phyloP scores from a whole-genome alignment of 257 asterid species.

The Anisodus tanguticus region DNA sequence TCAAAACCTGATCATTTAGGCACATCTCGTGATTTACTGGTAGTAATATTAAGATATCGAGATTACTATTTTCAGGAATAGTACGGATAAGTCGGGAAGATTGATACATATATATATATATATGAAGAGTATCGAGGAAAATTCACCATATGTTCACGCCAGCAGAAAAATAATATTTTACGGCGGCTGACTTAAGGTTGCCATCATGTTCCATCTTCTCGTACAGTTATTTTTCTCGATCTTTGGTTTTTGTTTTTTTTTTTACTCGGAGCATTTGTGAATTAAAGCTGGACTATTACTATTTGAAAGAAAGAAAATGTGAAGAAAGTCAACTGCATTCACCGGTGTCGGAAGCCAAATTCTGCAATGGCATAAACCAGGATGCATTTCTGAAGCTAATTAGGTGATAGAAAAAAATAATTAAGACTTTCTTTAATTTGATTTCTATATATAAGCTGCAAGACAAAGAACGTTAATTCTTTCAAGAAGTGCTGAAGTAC shows the following conservation, averaged over 20 bases:
- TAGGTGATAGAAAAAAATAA: not conserved
- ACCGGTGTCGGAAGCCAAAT: slow-evolving; percentile 29
- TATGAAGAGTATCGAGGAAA: slow-evolving; percentile 24
- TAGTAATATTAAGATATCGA: no score
- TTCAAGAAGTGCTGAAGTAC: no score
- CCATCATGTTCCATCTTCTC: slow-evolving; percentile 45
- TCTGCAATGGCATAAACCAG: not conserved
- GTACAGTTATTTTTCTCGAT: slow-evolving; percentile 30
- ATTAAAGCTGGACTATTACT: slow-evolving; percentile 19
- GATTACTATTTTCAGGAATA: no score
- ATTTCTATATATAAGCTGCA: no score
- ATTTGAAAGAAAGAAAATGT: slow-evolving; percentile 12
- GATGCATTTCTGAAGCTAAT: no score
- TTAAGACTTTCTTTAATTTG: no score
- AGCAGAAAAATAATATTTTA: not conserved
- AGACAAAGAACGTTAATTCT: no score
- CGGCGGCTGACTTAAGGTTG: slow-evolving; percentile 56
- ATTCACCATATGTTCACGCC: slow-evolving; percentile 40
- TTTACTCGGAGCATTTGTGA: not conserved
- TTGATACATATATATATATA: no score
- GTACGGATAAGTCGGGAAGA: no score
- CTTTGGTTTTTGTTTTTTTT: not conserved
- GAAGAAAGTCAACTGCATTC: slow-evolving; percentile 30
- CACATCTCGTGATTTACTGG: no score
- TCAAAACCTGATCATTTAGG: no score